A percentile compares a stretch with the other conserved stretches of the same genome.
Conservation (phyloP, 768 basidiomycete genomes). For the Lyophyllum semitale region DNA sequence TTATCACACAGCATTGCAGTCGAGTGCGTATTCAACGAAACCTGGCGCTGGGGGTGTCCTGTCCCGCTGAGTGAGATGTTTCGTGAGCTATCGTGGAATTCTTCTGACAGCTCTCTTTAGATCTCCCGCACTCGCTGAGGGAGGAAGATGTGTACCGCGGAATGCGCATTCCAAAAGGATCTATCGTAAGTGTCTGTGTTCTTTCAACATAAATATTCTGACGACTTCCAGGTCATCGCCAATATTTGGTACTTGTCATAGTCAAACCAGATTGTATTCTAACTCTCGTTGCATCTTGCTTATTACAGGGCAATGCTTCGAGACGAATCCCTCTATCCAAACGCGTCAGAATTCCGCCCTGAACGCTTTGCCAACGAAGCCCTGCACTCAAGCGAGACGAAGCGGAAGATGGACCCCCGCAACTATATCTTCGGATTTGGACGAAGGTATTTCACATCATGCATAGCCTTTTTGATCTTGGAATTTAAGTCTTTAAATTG, state of each 20-base stretch:
- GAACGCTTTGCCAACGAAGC: background rate
- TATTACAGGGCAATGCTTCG: background rate
- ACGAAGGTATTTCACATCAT: constrained; percentile 2
- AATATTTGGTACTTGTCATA: constrained; percentile 41
- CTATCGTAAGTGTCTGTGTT: constrained; percentile 20
- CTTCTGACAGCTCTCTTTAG: constrained; percentile 8
- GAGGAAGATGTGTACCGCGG: constrained; percentile 35
- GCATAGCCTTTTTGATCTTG: background rate
- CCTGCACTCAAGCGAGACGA: background rate
- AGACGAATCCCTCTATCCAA: constrained; percentile 2
- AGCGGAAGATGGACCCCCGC: background rate
- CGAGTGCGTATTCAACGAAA: constrained; percentile 5
- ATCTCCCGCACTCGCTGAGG: constrained; percentile 30
- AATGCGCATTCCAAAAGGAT: constrained; percentile 34
- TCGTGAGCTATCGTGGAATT: no score
- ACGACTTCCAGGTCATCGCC: constrained; percentile 13
- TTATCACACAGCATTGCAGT: background rate
- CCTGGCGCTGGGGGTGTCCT: constrained; percentile 7
- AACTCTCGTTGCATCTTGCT: background rate
- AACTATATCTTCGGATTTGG: constrained; percentile 10
- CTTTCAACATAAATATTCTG: background rate
- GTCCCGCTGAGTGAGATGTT: constrained; percentile 2
- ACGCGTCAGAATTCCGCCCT: constrained; percentile 4
- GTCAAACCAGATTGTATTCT: no score
- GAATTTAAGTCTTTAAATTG: background rate